Percentiles rank a stretch among this genome's conserved stretches.
Evolutionary conservation across 192 early-diverging fungal genomes (phyloP).

Genomic region (Coemansia sp.): DNA sequence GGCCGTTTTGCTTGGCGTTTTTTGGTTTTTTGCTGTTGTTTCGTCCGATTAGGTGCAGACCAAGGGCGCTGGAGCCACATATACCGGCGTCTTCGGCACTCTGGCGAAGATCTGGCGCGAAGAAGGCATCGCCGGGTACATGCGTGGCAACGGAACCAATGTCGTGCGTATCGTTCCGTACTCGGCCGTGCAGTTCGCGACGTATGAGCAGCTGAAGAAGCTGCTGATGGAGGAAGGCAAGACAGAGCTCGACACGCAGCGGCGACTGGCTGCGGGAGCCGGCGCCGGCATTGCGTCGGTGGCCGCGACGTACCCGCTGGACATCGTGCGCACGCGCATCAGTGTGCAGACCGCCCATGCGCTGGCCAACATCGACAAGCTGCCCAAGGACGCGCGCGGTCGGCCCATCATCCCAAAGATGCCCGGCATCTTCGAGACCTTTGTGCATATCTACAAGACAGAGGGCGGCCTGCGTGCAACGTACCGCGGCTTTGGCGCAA

Average conservation of each 20-base stretch:
- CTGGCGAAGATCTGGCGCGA: constrained; percentile 74
- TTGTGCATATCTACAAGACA: constrained; percentile 60
- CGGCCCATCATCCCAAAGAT: constrained; percentile 58
- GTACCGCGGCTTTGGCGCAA: constrained; percentile 71
- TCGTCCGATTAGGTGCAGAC: constrained; percentile 34
- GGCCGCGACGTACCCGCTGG: constrained; percentile 73
- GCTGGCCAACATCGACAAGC: constrained; percentile 42
- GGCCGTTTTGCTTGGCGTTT: background rate
- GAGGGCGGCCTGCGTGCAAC: constrained; percentile 74
- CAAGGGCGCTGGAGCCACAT: constrained; percentile 56
- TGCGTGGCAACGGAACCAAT: constrained; percentile 83
- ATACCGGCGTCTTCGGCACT: constrained; percentile 69
- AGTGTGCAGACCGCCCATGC: constrained; percentile 68
- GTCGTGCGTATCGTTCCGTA: constrained; percentile 80
- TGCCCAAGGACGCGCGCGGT: constrained; percentile 47
- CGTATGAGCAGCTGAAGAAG: constrained; percentile 75
- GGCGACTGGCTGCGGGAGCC: constrained; percentile 69
- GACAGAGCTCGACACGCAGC: constrained; percentile 66
- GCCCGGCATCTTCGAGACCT: constrained; percentile 69
- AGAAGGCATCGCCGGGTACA: constrained; percentile 68
- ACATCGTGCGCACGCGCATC: constrained; percentile 75
- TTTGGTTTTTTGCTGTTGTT: constrained; percentile 23
- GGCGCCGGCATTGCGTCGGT: constrained; percentile 75
- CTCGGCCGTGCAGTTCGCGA: constrained; percentile 77
- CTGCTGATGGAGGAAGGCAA: constrained; percentile 66